Evolutionary conservation across 495 filamentous ascomycete species (phyloP).

Genomic region (Polyplosphaeria fusca): DNA sequence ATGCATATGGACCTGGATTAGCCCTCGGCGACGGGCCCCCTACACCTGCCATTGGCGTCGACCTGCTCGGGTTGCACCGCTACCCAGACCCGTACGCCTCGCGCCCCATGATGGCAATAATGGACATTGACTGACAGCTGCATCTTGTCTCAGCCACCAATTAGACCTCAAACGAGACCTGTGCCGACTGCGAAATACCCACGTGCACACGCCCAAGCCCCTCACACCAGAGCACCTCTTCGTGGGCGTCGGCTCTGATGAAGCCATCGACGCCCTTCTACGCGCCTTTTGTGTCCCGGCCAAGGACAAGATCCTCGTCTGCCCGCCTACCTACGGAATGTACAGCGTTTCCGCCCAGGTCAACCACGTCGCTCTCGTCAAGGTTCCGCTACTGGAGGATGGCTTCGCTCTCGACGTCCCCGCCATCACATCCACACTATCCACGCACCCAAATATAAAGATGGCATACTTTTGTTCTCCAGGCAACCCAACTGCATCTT

Average conservation of each 20-base stretch:
- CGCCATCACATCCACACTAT: conserved; percentile 62
- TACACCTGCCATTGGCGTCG: conserved; percentile 49
- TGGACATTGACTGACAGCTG: neutral
- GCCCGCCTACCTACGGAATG: conserved; percentile 98
- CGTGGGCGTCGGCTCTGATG: conserved; percentile 92
- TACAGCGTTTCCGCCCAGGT: conserved; percentile 89
- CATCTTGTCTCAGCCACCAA: conserved; percentile 61
- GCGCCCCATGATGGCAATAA: conserved; percentile 1
- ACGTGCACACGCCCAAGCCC: conserved; percentile 69
- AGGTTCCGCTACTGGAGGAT: conserved; percentile 66
- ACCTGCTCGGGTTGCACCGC: conserved; percentile 78
- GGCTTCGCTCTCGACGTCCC: conserved; percentile 68
- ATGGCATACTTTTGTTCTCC: conserved; percentile 88
- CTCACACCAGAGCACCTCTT: conserved; percentile 82
- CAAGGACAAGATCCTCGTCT: conserved; percentile 83
- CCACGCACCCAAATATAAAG: conserved; percentile 69
- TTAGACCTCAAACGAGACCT: conserved; percentile 76
- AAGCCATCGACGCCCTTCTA: conserved; percentile 90
- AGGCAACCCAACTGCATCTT: conserved; percentile 83
- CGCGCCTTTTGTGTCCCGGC: conserved; percentile 89
- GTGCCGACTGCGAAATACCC: conserved; percentile 83
- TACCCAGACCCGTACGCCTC: conserved; percentile 83
- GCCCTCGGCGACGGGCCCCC: conserved; percentile 46
- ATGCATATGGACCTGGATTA: conserved; percentile 83
- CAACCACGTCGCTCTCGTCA: conserved; percentile 84